A percentile compares a stretch with the other conserved stretches of the same genome.
Conservation (phyloP, 345 rosid genomes). For the Gossypium rotundifolium region DNA sequence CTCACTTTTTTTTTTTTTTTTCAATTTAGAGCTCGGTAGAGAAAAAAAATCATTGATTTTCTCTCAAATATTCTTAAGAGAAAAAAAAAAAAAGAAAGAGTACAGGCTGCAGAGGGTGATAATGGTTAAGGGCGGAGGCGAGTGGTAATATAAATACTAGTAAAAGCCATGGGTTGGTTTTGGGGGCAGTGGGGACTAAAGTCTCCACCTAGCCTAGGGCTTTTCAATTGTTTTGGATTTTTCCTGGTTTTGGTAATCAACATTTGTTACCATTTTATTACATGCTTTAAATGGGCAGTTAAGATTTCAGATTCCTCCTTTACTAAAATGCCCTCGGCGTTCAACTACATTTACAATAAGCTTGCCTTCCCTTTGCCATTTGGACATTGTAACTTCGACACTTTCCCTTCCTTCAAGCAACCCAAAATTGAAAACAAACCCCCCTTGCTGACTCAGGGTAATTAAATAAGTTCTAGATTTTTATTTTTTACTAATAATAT, state of each 20-base stretch:
- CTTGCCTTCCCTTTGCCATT: not conserved
- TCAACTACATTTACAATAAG: slow-evolving; percentile 18
- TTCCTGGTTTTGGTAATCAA: slow-evolving; percentile 42
- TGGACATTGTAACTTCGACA: not conserved
- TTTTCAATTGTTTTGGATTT: slow-evolving; percentile 46
- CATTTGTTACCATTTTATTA: slow-evolving; percentile 32
- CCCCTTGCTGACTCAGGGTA: too few relatives aligned
- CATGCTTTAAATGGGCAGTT: slow-evolving; percentile 34
- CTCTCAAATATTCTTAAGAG: slow-evolving; percentile 25
- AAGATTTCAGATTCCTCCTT: slow-evolving; percentile 10
- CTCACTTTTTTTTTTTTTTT: slow-evolving; percentile 9
- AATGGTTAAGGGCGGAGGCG: slow-evolving; percentile 32
- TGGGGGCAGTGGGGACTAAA: too few relatives aligned
- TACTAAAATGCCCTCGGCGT: slow-evolving; percentile 22
- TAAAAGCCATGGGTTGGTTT: too few relatives aligned
- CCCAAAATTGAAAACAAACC: too few relatives aligned
- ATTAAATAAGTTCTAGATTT: too few relatives aligned
- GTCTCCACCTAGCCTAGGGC: slow-evolving; percentile 15
- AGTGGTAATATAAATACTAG: slow-evolving; percentile 50
- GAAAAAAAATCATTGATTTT: slow-evolving; percentile 31
- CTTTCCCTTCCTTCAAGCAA: too few relatives aligned
- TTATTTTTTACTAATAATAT: too few relatives aligned
- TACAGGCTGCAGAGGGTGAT: slow-evolving; percentile 42
- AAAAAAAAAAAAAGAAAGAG: slow-evolving; percentile 34
- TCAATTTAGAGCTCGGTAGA: slow-evolving; percentile 18